These are phyloP conservation scores for Solanum piurae DNA, from an alignment of 257 asterid genomes.

Conservation along the genomic window DNA sequence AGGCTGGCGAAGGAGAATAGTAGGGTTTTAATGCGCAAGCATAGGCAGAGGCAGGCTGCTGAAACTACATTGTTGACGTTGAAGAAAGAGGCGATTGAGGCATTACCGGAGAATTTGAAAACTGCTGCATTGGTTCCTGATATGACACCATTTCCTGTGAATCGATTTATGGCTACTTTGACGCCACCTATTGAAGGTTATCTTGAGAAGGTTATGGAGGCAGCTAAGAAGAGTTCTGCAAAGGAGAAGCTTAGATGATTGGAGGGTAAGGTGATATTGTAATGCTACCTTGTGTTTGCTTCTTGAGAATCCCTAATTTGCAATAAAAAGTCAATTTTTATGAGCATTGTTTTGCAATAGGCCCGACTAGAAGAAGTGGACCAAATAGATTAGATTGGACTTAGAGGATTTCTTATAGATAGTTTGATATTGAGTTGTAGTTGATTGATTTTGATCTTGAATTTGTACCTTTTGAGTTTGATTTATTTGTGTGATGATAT, in stretches of 20 bases:
- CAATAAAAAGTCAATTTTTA: neutral
- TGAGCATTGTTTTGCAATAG: neutral
- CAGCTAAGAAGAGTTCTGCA: slow-evolving; percentile 52
- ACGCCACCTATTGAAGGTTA: slow-evolving; percentile 96
- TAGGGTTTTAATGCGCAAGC: slow-evolving; percentile 79
- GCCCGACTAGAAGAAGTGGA: neutral
- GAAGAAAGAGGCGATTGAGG: slow-evolving; percentile 84
- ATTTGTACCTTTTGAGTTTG: neutral
- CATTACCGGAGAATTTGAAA: slow-evolving; percentile 65
- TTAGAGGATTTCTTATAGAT: neutral
- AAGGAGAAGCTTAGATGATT: slow-evolving; percentile 66
- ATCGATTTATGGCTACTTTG: slow-evolving; percentile 68
- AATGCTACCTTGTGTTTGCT: neutral
- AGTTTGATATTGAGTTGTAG: neutral
- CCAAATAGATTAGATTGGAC: neutral
- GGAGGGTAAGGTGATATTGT: neutral
- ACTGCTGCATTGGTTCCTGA: slow-evolving; percentile 79
- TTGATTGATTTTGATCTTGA: neutral
- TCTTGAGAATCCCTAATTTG: neutral
- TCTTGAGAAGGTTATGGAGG: slow-evolving; percentile 75
- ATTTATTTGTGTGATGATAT: neutral
- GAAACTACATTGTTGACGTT: slow-evolving; percentile 47
- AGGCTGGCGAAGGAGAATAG: slow-evolving; percentile 81
- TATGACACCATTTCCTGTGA: slow-evolving; percentile 57
- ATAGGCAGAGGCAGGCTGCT: slow-evolving; percentile 76